A percentile compares a stretch with the other conserved stretches of the same genome.
phyloP scores from a whole-genome alignment of 169 alveolate species.

The Cryptosporidium meleagridis region DNA sequence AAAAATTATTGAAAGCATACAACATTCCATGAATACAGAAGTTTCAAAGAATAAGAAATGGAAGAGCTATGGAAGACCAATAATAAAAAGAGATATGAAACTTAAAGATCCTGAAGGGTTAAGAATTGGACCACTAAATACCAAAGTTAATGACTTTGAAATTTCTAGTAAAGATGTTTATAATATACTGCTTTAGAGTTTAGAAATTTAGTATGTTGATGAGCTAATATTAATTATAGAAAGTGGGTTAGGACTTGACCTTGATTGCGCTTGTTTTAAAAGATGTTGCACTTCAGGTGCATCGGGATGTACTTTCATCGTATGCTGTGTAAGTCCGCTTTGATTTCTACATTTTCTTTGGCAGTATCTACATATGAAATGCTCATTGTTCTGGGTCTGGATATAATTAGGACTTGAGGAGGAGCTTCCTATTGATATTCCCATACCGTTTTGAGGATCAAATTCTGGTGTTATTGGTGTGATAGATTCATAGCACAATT shows the following conservation, averaged over 20 bases:
- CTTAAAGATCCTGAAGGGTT: conserved; percentile 7
- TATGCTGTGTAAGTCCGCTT: conserved; percentile 74
- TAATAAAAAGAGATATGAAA: conserved; percentile 26
- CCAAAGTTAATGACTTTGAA: background rate
- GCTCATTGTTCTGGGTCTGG: conserved; percentile 49
- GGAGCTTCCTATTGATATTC: conserved; percentile 28
- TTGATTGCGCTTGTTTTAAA: conserved; percentile 69
- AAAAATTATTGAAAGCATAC: conserved; percentile 53
- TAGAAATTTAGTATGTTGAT: conserved; percentile 2
- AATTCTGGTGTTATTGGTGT: conserved; percentile 17
- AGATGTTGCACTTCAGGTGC: conserved; percentile 75
- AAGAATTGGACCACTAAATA: conserved; percentile 11
- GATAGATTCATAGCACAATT: conserved; percentile 3
- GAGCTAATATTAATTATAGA: conserved; percentile 43
- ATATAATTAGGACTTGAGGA: conserved; percentile 14
- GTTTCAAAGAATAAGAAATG: conserved; percentile 25
- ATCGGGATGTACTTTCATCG: conserved; percentile 74
- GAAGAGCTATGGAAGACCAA: conserved; percentile 51
- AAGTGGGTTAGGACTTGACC: conserved; percentile 63
- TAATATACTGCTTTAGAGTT: conserved; percentile 26
- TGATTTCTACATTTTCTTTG: conserved; percentile 73
- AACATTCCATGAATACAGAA: conserved; percentile 64
- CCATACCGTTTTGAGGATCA: conserved; percentile 34
- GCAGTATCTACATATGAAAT: conserved; percentile 67
- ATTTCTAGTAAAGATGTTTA: conserved; percentile 38